Conservation (phyloP, 1,284 basidiomycete species). For the Kalmanozyma brasiliensis region DNA sequence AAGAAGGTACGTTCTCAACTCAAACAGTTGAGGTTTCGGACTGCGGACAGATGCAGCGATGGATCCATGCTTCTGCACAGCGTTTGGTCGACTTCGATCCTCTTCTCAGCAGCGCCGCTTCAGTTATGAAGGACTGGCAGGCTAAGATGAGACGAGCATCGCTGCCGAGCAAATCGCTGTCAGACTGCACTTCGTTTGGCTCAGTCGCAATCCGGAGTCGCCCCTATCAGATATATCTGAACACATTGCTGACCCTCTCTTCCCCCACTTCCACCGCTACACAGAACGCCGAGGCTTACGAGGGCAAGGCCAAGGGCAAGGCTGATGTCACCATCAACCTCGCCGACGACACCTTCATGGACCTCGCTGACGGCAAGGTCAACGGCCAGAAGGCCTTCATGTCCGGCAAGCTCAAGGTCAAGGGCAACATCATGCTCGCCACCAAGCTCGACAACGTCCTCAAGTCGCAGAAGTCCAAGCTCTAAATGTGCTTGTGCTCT, state of each 20-base stretch:
- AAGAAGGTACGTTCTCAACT: slow-evolving; percentile 75
- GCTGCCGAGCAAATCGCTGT: too few relatives aligned
- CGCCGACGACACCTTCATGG: slow-evolving; percentile 65
- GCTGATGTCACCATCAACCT: slow-evolving; percentile 68
- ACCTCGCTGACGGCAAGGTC: slow-evolving; percentile 67
- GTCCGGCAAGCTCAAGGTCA: slow-evolving; percentile 66
- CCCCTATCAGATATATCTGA: background rate
- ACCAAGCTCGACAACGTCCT: slow-evolving; percentile 65
- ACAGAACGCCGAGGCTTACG: slow-evolving; percentile 64
- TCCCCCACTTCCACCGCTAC: background rate
- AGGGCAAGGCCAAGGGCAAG: slow-evolving; percentile 67
- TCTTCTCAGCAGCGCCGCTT: too few relatives aligned
- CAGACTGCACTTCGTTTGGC: too few relatives aligned
- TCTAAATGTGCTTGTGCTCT: slow-evolving; percentile 32
- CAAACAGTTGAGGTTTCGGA: too few relatives aligned
- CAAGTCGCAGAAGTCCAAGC: slow-evolving; percentile 64
- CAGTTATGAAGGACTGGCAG: too few relatives aligned
- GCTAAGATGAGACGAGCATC: too few relatives aligned
- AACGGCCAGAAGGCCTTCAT: slow-evolving; percentile 69
- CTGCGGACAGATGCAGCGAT: too few relatives aligned
- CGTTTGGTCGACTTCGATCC: too few relatives aligned
- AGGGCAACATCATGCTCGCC: slow-evolving; percentile 67
- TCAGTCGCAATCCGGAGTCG: background rate
- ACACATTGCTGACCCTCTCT: background rate
- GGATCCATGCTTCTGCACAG: background rate